Conservation (phyloP, 2,329 filamentous ascomycete species). For the Sporothrix pallida region DNA sequence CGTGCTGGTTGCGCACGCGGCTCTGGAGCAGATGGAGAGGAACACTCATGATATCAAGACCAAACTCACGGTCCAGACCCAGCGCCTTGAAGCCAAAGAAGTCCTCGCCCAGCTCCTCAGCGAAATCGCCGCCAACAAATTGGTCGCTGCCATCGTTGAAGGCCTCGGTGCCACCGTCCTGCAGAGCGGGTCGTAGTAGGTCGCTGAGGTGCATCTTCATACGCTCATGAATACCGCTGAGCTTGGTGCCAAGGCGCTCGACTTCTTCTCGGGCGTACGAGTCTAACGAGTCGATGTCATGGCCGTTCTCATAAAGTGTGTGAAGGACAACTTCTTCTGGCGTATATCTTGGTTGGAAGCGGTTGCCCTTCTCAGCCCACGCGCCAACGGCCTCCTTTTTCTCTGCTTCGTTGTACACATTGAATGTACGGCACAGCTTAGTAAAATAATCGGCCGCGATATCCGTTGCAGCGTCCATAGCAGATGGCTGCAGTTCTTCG, state of each 20-base stretch:
- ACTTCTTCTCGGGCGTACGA: constrained; percentile 90
- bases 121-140: constrained; percentile 95
- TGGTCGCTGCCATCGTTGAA: constrained; percentile 98
- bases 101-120: constrained; percentile 96
- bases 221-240: constrained; percentile 85
- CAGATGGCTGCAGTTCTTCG: constrained; percentile 94
- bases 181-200: constrained; percentile 85
- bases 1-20: constrained; percentile 83
- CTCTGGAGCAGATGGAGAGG: constrained; percentile 93
- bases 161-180: constrained; percentile 79
- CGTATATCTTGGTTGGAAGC: constrained; percentile 70
- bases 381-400: constrained; percentile 65
- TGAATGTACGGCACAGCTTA: constrained; percentile 80
- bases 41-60: constrained; percentile 84
- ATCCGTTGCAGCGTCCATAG: constrained; percentile 87
- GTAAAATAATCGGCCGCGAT: constrained; percentile 88
- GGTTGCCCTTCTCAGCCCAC: constrained; percentile 49
- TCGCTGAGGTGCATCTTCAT: constrained; percentile 95
- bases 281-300: constrained; percentile 81
- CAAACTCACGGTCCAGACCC: constrained; percentile 89
- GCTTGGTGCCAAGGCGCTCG: constrained; percentile 80
- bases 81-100: constrained; percentile 98
- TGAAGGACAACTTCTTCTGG: constrained; percentile 88
- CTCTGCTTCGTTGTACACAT: constrained; percentile 81
- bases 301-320: constrained; percentile 80